A percentile compares a stretch with the other conserved stretches of the same genome.
Evolutionary conservation across 306 rosid species (phyloP).

Genomic region (Dalbergia cultrata): DNA sequence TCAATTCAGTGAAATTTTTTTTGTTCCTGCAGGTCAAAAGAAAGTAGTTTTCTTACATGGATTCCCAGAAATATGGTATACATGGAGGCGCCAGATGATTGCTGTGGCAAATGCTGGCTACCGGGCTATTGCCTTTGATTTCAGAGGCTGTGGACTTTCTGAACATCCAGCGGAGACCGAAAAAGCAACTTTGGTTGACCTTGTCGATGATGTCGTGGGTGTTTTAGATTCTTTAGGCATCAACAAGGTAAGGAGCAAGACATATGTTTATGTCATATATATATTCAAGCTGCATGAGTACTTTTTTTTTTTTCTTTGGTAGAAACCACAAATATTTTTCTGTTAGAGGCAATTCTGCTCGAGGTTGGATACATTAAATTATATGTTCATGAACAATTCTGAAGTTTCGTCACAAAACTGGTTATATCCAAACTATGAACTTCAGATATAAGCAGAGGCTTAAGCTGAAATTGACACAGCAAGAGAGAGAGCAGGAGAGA

Average conservation of each 20-base stretch:
- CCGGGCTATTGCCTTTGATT: slow-evolving; percentile 72
- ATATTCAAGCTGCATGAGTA: too few relatives aligned
- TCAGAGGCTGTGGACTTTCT: slow-evolving; percentile 84
- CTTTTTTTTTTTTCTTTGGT: too few relatives aligned
- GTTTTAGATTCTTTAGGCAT: slow-evolving; percentile 67
- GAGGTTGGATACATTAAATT: too few relatives aligned
- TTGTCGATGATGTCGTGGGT: slow-evolving; percentile 56
- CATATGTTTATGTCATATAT: too few relatives aligned
- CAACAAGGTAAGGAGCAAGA: slow-evolving; percentile 51
- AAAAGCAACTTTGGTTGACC: slow-evolving; percentile 58
- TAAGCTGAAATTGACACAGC: neutral
- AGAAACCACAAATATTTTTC: too few relatives aligned
- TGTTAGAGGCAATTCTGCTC: too few relatives aligned
- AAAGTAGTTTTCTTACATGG: slow-evolving; percentile 80
- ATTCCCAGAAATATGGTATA: slow-evolving; percentile 85
- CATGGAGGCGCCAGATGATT: slow-evolving; percentile 83
- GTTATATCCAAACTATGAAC: neutral
- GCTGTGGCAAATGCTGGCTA: slow-evolving; percentile 70
- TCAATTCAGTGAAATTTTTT: neutral
- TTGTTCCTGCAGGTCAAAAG: slow-evolving; percentile 57
- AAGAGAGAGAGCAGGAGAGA: neutral
- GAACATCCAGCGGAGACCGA: slow-evolving; percentile 67
- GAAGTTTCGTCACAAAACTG: too few relatives aligned
- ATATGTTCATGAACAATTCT: too few relatives aligned
- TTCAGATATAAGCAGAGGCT: neutral